Percentiles rank a stretch among this genome's conserved stretches.
Conservation (phyloP, 306 rosid genomes). For the Cyclanthera cordifolia region DNA sequence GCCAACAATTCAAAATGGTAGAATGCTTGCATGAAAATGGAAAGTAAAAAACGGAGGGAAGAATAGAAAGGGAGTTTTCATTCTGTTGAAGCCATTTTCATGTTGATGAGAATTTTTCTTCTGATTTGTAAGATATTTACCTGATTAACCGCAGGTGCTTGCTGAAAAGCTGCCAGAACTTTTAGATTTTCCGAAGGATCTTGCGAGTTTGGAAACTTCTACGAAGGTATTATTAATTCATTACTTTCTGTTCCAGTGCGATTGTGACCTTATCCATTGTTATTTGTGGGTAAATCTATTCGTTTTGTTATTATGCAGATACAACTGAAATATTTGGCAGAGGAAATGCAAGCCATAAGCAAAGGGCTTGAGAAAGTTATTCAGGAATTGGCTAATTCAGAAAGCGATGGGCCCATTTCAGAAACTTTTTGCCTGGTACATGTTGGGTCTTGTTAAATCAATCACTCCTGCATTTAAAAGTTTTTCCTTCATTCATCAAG, state of each 20-base stretch:
- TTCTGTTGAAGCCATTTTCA: neutral
- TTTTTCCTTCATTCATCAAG: no score
- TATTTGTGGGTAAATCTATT: constrained; percentile 9
- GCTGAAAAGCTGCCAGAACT: constrained; percentile 86
- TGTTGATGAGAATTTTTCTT: neutral
- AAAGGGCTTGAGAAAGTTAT: constrained; percentile 92
- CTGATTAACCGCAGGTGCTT: constrained; percentile 45
- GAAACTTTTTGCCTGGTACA: constrained; percentile 68
- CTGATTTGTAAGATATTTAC: constrained; percentile 16
- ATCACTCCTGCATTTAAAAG: no score
- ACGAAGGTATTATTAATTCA: constrained; percentile 45
- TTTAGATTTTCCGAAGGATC: constrained; percentile 66
- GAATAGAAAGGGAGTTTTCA: neutral
- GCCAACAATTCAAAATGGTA: neutral
- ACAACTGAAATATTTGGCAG: constrained; percentile 91
- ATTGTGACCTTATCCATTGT: no score
- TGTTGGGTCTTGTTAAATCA: no score
- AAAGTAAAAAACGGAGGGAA: neutral
- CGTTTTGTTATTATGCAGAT: constrained; percentile 40
- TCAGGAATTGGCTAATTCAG: constrained; percentile 79
- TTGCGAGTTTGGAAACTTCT: constrained; percentile 63
- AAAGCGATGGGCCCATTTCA: constrained; percentile 74
- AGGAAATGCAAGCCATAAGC: constrained; percentile 95
- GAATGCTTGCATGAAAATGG: neutral
- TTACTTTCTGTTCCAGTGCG: neutral